These are phyloP conservation scores for Trametes villosa DNA, from an alignment of 768 basidiomycete genomes.

Conservation along the genomic window DNA sequence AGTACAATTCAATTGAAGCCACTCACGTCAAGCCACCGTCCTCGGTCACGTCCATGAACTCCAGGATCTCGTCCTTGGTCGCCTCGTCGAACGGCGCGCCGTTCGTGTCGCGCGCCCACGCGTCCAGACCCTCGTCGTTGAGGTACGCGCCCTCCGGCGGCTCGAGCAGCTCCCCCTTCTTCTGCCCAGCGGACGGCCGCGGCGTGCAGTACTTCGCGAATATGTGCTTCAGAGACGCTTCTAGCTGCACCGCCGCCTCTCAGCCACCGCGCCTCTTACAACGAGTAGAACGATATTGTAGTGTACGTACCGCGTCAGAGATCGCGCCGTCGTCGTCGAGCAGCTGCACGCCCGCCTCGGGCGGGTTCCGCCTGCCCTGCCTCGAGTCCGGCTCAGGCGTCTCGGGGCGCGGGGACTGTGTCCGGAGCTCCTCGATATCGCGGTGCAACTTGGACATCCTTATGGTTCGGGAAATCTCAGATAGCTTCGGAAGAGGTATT, in stretches of 20 bases:
- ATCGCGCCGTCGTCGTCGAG: constrained; percentile 75
- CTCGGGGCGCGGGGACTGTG: constrained; percentile 55
- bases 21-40: constrained; percentile 75
- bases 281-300: background rate
- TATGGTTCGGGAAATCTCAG: no score
- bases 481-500: no score
- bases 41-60: constrained; percentile 76
- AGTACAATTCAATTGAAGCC: background rate
- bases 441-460: constrained; percentile 30
- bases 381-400: constrained; percentile 65
- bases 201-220: constrained; percentile 77
- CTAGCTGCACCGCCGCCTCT: constrained; percentile 50
- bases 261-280: background rate
- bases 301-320: constrained; percentile 56
- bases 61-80: constrained; percentile 76
- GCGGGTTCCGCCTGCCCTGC: constrained; percentile 59
- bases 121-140: constrained; percentile 63
- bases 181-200: constrained; percentile 24
- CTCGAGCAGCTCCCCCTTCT: constrained; percentile 18
- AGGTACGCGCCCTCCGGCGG: constrained; percentile 57
- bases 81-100: constrained; percentile 79
- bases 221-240: constrained; percentile 72
- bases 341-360: constrained; percentile 52
- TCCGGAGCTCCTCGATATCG: constrained; percentile 30
- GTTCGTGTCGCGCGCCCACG: constrained; percentile 81